phyloP scores from a whole-genome alignment of 2,329 filamentous ascomycete species.

The Neonectria ditissima region DNA sequence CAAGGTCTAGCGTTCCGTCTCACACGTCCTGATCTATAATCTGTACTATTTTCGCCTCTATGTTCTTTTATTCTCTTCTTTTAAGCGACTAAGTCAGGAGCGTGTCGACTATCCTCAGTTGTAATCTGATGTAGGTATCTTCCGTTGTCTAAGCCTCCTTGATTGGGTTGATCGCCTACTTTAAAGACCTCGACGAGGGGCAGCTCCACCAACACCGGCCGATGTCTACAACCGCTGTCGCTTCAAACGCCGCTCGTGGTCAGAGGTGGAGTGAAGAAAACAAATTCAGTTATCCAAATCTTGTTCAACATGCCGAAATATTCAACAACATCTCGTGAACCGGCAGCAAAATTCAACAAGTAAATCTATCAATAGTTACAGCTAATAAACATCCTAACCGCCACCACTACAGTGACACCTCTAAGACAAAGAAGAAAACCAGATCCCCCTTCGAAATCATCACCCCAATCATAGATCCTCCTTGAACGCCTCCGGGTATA shows the following conservation, averaged over 20 bases:
- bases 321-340: too few relatives aligned
- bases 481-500: conserved; percentile 22
- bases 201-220: conserved; percentile 33
- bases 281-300: too few relatives aligned
- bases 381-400: too few relatives aligned
- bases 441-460: too few relatives aligned
- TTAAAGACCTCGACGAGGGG: conserved; percentile 16
- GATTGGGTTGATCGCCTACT: conserved; percentile 3
- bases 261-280: too few relatives aligned
- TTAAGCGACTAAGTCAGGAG: conserved; percentile 25
- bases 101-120: conserved; percentile 19
- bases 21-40: conserved; percentile 29
- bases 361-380: too few relatives aligned
- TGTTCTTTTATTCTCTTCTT: conserved; percentile 20
- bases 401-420: too few relatives aligned
- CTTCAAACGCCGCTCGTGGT: too few relatives aligned
- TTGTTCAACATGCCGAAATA: too few relatives aligned
- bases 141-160: conserved; percentile 3
- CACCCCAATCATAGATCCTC: background rate
- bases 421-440: too few relatives aligned
- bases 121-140: conserved; percentile 8
- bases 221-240: too few relatives aligned
- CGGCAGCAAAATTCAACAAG: too few relatives aligned
- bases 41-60: background rate
- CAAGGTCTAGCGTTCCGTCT: conserved; percentile 44